Percentiles rank a stretch among this genome's conserved stretches.
Evolutionary conservation across 257 asterid species (phyloP).

Genomic region (Anisodus tanguticus): DNA sequence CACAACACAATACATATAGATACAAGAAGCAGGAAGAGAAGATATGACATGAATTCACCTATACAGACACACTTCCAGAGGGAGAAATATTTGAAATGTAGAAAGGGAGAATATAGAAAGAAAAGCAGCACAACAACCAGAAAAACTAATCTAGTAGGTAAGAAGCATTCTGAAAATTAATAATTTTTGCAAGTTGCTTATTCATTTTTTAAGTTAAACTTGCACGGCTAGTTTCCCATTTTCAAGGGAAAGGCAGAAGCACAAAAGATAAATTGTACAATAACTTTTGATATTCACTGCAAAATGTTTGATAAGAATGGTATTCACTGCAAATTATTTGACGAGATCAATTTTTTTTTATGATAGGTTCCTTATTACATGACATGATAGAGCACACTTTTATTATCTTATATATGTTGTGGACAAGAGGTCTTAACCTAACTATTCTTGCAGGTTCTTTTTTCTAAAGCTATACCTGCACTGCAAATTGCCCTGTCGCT

Average conservation of each 20-base stretch:
- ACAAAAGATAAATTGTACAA: conserved; percentile 9
- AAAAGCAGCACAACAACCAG: neutral
- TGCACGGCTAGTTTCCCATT: neutral
- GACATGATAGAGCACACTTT: neutral
- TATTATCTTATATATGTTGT: neutral
- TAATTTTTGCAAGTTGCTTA: neutral
- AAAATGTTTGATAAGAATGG: neutral
- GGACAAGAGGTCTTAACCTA: conserved; percentile 8
- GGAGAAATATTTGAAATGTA: conserved; percentile 7
- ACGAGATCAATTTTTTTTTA: neutral
- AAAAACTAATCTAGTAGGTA: neutral
- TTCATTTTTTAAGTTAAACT: neutral
- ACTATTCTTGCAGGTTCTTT: neutral
- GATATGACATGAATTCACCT: neutral
- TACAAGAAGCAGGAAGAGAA: conserved; percentile 23
- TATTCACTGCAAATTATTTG: neutral
- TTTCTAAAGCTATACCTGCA: conserved; percentile 64
- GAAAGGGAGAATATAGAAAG: neutral
- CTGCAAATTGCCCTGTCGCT: conserved; percentile 98
- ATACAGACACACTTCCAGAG: conserved; percentile 16
- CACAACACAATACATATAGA: neutral
- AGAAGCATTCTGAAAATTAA: conserved; percentile 10
- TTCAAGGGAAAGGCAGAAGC: neutral
- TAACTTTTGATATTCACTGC: neutral
- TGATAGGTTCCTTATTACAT: conserved; percentile 5